Evolutionary conservation across 345 rosid genomes (phyloP).

Genomic region (Brassica napus): DNA sequence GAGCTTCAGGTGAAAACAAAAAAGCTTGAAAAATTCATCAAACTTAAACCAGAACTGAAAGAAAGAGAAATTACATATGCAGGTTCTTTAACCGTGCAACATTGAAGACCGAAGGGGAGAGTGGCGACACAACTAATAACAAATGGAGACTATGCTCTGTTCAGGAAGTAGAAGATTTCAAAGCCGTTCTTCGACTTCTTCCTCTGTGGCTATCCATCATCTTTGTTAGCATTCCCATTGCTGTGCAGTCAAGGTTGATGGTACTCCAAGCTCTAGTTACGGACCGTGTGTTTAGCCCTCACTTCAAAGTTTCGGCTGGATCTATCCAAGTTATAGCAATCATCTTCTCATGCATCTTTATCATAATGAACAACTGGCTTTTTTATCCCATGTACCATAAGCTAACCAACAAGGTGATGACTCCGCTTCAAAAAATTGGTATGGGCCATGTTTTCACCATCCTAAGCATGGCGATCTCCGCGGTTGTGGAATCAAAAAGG

Average conservation of each 20-base stretch:
- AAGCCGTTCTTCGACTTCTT: conserved; percentile 45
- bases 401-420: background rate
- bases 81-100: conserved; percentile 40
- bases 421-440: conserved; percentile 48
- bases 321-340: conserved; percentile 43
- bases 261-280: conserved; percentile 55
- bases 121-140: conserved; percentile 26
- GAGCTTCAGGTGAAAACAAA: conserved; percentile 41
- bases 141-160: conserved; percentile 54
- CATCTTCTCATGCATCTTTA: conserved; percentile 29
- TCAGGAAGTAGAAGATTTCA: conserved; percentile 63
- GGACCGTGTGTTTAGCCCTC: conserved; percentile 47
- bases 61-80: background rate
- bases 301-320: conserved; percentile 52
- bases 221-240: conserved; percentile 40
- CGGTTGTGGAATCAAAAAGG: conserved; percentile 49
- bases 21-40: background rate
- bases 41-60: background rate
- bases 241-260: conserved; percentile 35
- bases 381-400: conserved; percentile 43
- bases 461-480: conserved; percentile 42
- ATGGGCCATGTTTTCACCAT: conserved; percentile 50
- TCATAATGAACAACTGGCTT: conserved; percentile 41
- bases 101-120: conserved; percentile 41
- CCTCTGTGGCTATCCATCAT: conserved; percentile 47